Evolutionary conservation across 164 flowering plant genomes (phyloP), one percentile per base, ranked within the genome.

Genomic region (Akebia trifoliata): DNA sequence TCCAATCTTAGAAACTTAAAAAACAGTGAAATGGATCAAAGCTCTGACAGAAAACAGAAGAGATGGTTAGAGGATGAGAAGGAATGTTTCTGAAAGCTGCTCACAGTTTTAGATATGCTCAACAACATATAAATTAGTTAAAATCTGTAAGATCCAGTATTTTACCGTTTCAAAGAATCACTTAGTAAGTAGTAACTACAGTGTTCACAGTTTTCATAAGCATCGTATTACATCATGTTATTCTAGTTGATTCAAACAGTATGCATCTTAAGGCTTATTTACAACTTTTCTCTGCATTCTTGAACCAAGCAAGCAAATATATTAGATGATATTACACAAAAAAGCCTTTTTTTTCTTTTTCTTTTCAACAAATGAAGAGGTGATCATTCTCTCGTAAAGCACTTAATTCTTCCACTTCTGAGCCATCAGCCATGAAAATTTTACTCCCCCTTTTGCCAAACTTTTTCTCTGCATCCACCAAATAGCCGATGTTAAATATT

Each of bases 331-430:
- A 46, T 26, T 6, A 48, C 49, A 32, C 26, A 36, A 34, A 29
- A 46, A 22, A 29, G 10, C 14, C 35, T 25, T 42, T 15, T 22
- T n/a, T 15, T 26, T 9, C 25, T 40, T 8, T 45, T 22, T 0
- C 5, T 7, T 37, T 64, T 80, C 65, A 82, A 65, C 77, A 63
- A 39, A 84, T 75, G 61, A 60, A 90, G 54, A 90, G 61, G 69
- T 86, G 90, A 63, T 90, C 97, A 45, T 80, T 79, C 32, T 89
- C 91, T 81, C 91, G 81, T 51, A 89, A 37, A 60, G 79, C 84
- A 60, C 57, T 60, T 56, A 90, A 62, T 38, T 87, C 95, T 69
- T 86, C 91, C 60, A 84, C 91, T 65, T 78, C 57, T 56, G 91
- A 78, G 52, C 94, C 86, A 74, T 90, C 85, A 15, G 73, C 78